Base-by-base conservation (phyloP, 1,139 yeast genomes). In the Candida sp. region DNA sequence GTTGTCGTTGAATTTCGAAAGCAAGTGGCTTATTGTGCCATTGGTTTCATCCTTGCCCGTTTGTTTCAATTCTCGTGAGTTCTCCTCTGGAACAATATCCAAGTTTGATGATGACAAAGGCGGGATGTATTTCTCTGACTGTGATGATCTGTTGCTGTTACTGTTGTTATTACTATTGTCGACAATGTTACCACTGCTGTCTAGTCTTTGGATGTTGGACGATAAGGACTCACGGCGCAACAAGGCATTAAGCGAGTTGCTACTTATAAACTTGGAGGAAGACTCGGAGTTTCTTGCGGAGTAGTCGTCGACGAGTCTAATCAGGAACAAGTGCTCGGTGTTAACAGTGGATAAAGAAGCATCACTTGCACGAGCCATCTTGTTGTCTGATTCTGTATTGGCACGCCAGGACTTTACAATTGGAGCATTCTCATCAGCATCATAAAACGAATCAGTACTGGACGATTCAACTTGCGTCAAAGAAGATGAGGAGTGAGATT, bases 331-430 rank as follows among this genome's bases (percentile, higher is more conserved):
- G 66, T 91, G 96, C 51, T 87, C 92, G 0, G 97, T 90, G 46
- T 94, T 86, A 28, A 92, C 94, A 0, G 97, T 91, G 34, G 94
- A 93, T 56, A 89, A 63, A 0, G 97, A 89, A 33, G 81, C 83
- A 53, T 84, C 77, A 22, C 96, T 88, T 46, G 82, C 59, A 59
- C 80, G 69, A 28, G 48, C 44, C 11, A 44, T 12, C 49, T 62
- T 63, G 37, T 58, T 58, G 55, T 68, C 73, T 22, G 70, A 61
- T 66, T 64, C 63, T 51, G 68, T 74, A 48, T 73, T 69, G 35
- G 81, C 81, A 65, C 97, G 78, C 98, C 98, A 91, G 5, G 97
- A 90, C 66, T 83, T 83, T 11, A 49, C 38, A 55, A 77, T 69
- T 5, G 85, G 79, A 51, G 67, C 70, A 38, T 73, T 79, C 41